These are phyloP conservation scores for Crassisporium funariophilum DNA, from an alignment of 768 basidiomycete genomes.

Conservation along the genomic window DNA sequence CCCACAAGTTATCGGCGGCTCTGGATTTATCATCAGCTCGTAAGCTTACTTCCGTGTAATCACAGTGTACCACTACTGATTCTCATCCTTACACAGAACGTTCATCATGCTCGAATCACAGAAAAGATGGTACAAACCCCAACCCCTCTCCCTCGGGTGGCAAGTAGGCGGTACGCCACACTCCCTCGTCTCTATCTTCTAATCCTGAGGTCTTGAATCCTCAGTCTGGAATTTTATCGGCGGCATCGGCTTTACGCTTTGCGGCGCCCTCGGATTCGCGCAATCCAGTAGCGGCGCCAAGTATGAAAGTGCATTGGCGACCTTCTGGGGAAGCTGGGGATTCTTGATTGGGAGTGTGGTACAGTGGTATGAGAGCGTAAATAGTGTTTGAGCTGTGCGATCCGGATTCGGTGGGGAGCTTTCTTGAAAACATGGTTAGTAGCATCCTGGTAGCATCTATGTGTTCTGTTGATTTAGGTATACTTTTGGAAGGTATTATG, in stretches of 20 bases:
- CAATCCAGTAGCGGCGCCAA: constrained; percentile 34
- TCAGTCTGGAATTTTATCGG: constrained; percentile 64
- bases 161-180: constrained; percentile 43
- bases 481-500: no score
- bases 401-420: no score
- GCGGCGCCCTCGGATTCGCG: constrained; percentile 58
- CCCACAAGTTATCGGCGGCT: constrained; percentile 64
- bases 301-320: constrained; percentile 55
- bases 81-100: constrained; percentile 14
- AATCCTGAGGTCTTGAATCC: background rate
- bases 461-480: no score
- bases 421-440: no score
- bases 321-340: constrained; percentile 64
- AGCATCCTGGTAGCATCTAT: no score
- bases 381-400: constrained; percentile 44
- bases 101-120: constrained; percentile 60
- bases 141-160: constrained; percentile 53
- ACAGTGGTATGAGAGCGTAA: constrained; percentile 57
- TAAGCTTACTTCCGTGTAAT: constrained; percentile 18
- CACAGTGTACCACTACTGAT: background rate
- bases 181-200: background rate
- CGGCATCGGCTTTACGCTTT: constrained; percentile 57
- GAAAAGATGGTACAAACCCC: constrained; percentile 52
- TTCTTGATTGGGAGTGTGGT: constrained; percentile 61
- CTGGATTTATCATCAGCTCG: constrained; percentile 57